phyloP scores from a whole-genome alignment of 2,329 filamentous ascomycete genomes.

The Aspergillus sp. region DNA sequence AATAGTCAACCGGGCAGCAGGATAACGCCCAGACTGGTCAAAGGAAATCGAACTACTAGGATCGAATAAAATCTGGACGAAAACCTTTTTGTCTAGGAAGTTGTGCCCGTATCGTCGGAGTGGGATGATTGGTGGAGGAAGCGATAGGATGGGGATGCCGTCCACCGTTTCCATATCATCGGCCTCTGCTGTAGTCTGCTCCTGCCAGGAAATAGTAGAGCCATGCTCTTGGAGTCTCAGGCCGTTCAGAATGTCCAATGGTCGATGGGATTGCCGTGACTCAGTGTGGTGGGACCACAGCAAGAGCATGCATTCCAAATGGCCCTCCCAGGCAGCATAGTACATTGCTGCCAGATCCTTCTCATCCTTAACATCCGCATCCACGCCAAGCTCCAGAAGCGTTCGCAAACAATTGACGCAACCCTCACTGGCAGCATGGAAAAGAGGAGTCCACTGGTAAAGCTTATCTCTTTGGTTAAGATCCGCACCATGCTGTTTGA shows the following conservation, averaged over 20 bases:
- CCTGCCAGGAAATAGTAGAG: conserved; percentile 26
- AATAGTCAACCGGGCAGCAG: conserved; percentile 89
- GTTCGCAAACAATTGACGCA: conserved; percentile 85
- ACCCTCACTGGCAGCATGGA: conserved; percentile 94
- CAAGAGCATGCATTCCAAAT: conserved; percentile 89
- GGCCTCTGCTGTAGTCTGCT: conserved; percentile 40
- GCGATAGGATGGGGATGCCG: conserved; percentile 84
- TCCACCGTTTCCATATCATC: conserved; percentile 73
- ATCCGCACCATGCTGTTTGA: conserved; percentile 84
- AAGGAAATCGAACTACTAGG: conserved; percentile 81
- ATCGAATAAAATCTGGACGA: conserved; percentile 89
- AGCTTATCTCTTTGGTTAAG: conserved; percentile 92
- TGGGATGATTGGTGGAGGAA: conserved; percentile 95
- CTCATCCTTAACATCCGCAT: conserved; percentile 81
- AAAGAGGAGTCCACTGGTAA: conserved; percentile 95
- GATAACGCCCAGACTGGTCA: conserved; percentile 95
- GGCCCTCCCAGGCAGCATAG: conserved; percentile 97
- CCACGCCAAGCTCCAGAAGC: conserved; percentile 74
- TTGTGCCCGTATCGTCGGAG: conserved; percentile 94
- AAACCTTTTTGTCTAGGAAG: conserved; percentile 96
- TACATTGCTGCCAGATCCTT: conserved; percentile 95
- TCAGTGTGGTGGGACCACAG: conserved; percentile 52
- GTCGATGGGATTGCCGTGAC: conserved; percentile 25
- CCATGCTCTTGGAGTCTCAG: conserved; percentile 29
- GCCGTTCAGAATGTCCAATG: conserved; percentile 37